Evolutionary conservation across 2,329 filamentous ascomycete genomes (phyloP), one percentile per base, ranked within the genome.

Genomic region (Pseudogymnoascus sp.): DNA sequence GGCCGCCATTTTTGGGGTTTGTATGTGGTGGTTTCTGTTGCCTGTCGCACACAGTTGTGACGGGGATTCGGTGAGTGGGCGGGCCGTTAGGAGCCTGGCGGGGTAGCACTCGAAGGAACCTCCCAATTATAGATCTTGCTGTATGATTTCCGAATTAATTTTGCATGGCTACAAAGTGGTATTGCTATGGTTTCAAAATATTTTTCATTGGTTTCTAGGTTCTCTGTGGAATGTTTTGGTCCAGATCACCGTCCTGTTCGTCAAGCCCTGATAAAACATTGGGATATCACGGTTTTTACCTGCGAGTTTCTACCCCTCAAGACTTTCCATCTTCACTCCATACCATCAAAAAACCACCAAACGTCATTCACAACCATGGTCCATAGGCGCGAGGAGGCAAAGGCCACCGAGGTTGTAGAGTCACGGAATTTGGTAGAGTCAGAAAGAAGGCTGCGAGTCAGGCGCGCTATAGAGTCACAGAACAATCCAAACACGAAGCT

Each of bases 1-100:
- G 33, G 84, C 83, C 17, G 84, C 83, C 85, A 88, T 88, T 11
- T 66, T 72, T 19, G 1, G 4, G 50, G 50, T 57, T 57, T 57
- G 28, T 33, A 57, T 33, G 50, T 57, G 50, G 50, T 57, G 50
- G 10, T 57, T 26, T 57, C 17, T 57, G 50, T 57, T 57, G 50
- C 50, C 50, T 57, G 50, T 57, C 28, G 50, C 50, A 19, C 50
- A 57, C 26, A 33, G 26, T 33, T 57, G 50, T 33, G 50, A 13
- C 50, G 50, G 61, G n/a, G 50, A 47, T 19, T 21, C 26, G 60
- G 44, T 38, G n/a, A 21, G n/a, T 23, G 23, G 36, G 40, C 44
- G 35, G 42, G 53, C 31, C 35, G 57, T 26, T 60, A 26, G 10
- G 35, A 61, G 33, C 31, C 17, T 63, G 62, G 33, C 57, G 47